These are phyloP conservation scores for Huntiella savannae DNA, from an alignment of 2,329 filamentous ascomycete species.

Conservation along the genomic window DNA sequence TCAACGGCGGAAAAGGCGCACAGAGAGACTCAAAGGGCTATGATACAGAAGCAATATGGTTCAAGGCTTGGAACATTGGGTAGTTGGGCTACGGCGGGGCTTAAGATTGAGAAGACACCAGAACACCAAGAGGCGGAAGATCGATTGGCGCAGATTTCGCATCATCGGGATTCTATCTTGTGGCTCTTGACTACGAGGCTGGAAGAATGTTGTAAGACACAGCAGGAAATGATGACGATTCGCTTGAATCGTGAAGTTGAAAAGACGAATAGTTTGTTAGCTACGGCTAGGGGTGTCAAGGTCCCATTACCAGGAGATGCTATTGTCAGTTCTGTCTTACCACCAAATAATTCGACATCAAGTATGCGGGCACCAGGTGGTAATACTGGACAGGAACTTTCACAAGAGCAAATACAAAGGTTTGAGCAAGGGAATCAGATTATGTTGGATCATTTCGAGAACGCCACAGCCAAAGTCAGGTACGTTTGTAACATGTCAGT, in stretches of 20 bases:
- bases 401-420: constrained; percentile 71
- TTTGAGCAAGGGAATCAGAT: constrained; percentile 87
- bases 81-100: constrained; percentile 47
- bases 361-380: constrained; percentile 13
- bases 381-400: constrained; percentile 34
- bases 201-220: constrained; percentile 56
- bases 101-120: constrained; percentile 28
- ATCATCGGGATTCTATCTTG: constrained; percentile 64
- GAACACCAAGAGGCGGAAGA: constrained; percentile 61
- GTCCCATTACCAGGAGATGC: constrained; percentile 9
- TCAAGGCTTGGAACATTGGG: constrained; percentile 44
- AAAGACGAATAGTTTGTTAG: constrained; percentile 70
- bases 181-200: constrained; percentile 63
- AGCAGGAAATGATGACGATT: constrained; percentile 86
- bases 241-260: constrained; percentile 69
- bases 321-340: neutral
- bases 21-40: constrained; percentile 50
- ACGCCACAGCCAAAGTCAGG: constrained; percentile 85
- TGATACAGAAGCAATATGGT: constrained; percentile 53
- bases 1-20: constrained; percentile 68
- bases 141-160: constrained; percentile 42
- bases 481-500: constrained; percentile 26
- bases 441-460: constrained; percentile 85
- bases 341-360: constrained; percentile 12
- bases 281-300: constrained; percentile 32